Percentiles rank a stretch among this genome's conserved stretches.
These are phyloP conservation scores for Brettanomyces anomalus DNA, from an alignment of 805 yeast genomes.

Conservation along the genomic window DNA sequence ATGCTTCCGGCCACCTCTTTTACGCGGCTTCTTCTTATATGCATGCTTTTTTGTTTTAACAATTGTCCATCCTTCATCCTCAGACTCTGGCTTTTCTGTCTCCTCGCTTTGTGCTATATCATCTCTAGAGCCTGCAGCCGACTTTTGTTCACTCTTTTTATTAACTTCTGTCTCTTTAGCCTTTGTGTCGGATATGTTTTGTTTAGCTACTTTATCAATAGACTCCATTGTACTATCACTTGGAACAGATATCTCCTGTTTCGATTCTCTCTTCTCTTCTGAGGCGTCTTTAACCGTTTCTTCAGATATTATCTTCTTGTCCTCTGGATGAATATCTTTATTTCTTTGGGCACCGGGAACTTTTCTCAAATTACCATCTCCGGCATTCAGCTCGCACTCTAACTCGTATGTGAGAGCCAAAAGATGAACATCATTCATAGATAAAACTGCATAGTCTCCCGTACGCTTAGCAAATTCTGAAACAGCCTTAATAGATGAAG, in stretches of 20 bases:
- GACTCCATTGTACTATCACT: too few relatives aligned
- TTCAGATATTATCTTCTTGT: background rate
- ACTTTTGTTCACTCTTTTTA: slow-evolving; percentile 4
- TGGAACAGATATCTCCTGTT: too few relatives aligned
- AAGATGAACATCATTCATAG: slow-evolving; percentile 86
- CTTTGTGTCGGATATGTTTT: too few relatives aligned
- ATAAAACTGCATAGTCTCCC: slow-evolving; percentile 84
- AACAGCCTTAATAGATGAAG: slow-evolving; percentile 54
- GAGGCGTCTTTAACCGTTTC: slow-evolving; percentile 14
- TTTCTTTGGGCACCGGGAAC: slow-evolving; percentile 56
- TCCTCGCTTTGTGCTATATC: background rate
- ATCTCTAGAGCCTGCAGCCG: background rate
- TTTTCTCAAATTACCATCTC: slow-evolving; percentile 62
- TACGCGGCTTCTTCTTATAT: slow-evolving; percentile 31
- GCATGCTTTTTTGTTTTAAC: slow-evolving; percentile 1
- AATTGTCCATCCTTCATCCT: slow-evolving; percentile 4
- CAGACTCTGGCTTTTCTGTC: slow-evolving; percentile 3
- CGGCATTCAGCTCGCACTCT: slow-evolving; percentile 60
- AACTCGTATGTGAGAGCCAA: slow-evolving; percentile 87
- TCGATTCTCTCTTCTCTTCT: slow-evolving; percentile 4
- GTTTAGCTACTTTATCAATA: too few relatives aligned
- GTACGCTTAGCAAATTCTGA: slow-evolving; percentile 73
- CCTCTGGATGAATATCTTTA: slow-evolving; percentile 10
- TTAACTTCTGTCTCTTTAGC: background rate
- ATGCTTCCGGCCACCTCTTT: slow-evolving; percentile 62